These are phyloP conservation scores for Xanthoconium stramineum DNA, from an alignment of 768 basidiomycete species.

Conservation along the genomic window DNA sequence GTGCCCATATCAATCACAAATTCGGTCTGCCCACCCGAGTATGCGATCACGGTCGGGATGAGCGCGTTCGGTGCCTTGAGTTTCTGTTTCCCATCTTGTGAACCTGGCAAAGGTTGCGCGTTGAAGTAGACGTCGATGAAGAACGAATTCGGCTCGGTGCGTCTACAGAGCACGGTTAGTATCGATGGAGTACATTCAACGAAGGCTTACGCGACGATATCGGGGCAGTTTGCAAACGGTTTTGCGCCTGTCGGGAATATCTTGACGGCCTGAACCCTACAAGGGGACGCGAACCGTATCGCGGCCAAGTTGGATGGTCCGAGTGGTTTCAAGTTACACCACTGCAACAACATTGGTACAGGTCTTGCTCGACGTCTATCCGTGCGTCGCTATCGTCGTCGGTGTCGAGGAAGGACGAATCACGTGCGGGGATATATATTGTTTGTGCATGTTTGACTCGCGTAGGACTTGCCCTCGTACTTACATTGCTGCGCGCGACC, in stretches of 20 bases:
- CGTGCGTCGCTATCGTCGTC: not conserved
- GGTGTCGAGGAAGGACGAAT: constrained; percentile 4
- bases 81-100: constrained; percentile 50
- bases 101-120: constrained; percentile 48
- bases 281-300: constrained; percentile 64
- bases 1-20: constrained; percentile 67
- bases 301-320: constrained; percentile 61
- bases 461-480: not conserved
- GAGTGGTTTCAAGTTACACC: constrained; percentile 60
- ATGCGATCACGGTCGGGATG: constrained; percentile 67
- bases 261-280: constrained; percentile 63
- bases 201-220: constrained; percentile 57
- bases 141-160: constrained; percentile 71
- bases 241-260: constrained; percentile 65
- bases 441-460: constrained; percentile 17
- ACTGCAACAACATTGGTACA: constrained; percentile 55
- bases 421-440: constrained; percentile 12
- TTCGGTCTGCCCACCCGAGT: constrained; percentile 64
- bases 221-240: constrained; percentile 60
- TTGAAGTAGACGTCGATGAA: constrained; percentile 76
- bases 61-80: constrained; percentile 68
- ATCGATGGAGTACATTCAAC: not conserved
- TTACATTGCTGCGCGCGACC: not conserved
- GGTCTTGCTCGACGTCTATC: not conserved
- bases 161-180: constrained; percentile 35